phyloP scores from a whole-genome alignment of 495 filamentous ascomycete species.

The Penicillium odoratum region DNA sequence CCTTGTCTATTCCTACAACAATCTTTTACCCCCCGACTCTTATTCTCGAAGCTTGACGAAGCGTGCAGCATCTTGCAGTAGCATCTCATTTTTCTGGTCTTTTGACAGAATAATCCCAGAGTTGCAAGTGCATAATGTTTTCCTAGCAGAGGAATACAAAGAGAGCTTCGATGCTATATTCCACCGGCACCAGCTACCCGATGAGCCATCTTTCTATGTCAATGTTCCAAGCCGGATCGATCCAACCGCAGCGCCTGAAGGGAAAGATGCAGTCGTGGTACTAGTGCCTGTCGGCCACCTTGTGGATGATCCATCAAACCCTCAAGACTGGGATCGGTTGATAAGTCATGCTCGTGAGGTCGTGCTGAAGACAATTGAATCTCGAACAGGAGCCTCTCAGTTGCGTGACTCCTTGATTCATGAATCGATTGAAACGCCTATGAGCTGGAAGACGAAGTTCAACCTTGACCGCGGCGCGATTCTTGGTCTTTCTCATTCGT shows the following conservation, averaged over 20 bases:
- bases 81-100: slow-evolving; percentile 74
- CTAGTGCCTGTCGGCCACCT: slow-evolving; percentile 69
- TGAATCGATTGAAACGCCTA: slow-evolving; percentile 62
- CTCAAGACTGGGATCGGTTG: slow-evolving; percentile 59
- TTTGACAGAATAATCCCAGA: slow-evolving; percentile 55
- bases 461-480: slow-evolving; percentile 73
- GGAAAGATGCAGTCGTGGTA: slow-evolving; percentile 60
- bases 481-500: slow-evolving; percentile 63
- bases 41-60: slow-evolving; percentile 50
- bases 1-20: slow-evolving; percentile 68
- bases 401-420: slow-evolving; percentile 49
- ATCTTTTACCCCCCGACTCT: slow-evolving; percentile 52
- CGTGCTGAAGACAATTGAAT: slow-evolving; percentile 54
- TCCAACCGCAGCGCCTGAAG: slow-evolving; percentile 60
- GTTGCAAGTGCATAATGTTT: slow-evolving; percentile 70
- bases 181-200: slow-evolving; percentile 60
- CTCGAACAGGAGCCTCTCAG: slow-evolving; percentile 49
- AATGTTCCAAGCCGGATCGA: slow-evolving; percentile 69
- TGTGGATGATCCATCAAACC: slow-evolving; percentile 18
- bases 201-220: slow-evolving; percentile 69
- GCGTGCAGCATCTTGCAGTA: slow-evolving; percentile 60
- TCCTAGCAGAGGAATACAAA: slow-evolving; percentile 66
- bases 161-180: slow-evolving; percentile 73
- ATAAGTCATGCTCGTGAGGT: slow-evolving; percentile 50
- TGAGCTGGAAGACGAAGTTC: slow-evolving; percentile 59